These are phyloP conservation scores for Tolypocladium cylindrosporum DNA, from an alignment of 2,329 filamentous ascomycete genomes.

Conservation along the genomic window DNA sequence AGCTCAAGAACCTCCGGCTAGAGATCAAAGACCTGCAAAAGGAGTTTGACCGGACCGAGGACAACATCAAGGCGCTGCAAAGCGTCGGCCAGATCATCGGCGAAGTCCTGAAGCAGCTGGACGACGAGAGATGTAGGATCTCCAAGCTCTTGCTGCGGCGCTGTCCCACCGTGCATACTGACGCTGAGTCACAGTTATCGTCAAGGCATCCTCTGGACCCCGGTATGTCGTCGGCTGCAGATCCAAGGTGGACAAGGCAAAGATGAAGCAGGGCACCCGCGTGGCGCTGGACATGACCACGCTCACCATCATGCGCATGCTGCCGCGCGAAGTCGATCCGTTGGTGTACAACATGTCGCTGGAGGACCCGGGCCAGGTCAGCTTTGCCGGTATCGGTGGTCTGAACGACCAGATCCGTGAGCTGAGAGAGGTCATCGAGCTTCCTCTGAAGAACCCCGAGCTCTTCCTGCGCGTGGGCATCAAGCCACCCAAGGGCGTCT, in stretches of 20 bases:
- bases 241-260: constrained; percentile 94
- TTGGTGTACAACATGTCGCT: constrained; percentile 99
- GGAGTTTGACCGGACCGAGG: constrained; percentile 93
- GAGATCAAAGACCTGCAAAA: constrained; percentile 94
- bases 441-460: constrained; percentile 97
- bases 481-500: constrained; percentile 95
- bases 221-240: constrained; percentile 97
- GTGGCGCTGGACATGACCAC: constrained; percentile 99
- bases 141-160: not conserved
- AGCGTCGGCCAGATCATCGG: constrained; percentile 99
- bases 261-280: constrained; percentile 95
- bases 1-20: constrained; percentile 85
- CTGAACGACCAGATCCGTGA: constrained; percentile 98
- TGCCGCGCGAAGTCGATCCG: constrained; percentile 95
- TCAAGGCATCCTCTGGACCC: constrained; percentile 94
- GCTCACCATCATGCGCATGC: constrained; percentile 99
- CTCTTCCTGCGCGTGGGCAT: constrained; percentile 94
- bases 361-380: constrained; percentile 94
- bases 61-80: constrained; percentile 98
- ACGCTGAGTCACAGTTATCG: constrained; percentile 61
- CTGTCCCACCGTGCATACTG: not conserved
- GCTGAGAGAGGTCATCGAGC: constrained; percentile 91
- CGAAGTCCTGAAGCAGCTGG: constrained; percentile 95
- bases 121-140: constrained; percentile 88
- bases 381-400: constrained; percentile 94